Evolutionary conservation across 23 red algal species (phyloP).

Genomic region (Gracilaria vermiculophylla): DNA sequence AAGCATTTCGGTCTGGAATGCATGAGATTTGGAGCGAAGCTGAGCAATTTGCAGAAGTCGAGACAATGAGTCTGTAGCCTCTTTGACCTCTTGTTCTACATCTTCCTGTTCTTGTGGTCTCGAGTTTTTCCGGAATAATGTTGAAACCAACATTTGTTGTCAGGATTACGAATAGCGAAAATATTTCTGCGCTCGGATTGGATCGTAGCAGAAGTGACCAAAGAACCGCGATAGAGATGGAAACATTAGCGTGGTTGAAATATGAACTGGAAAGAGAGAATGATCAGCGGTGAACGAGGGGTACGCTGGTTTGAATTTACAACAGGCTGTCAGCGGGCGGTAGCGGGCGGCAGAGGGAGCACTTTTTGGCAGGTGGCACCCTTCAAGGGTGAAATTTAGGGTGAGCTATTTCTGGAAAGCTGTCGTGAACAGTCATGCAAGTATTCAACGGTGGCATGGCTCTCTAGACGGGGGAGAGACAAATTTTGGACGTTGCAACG

Average conservation of each 20-base stretch:
- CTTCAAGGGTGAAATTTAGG: background rate
- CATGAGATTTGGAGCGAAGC: background rate
- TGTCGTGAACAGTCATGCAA: background rate
- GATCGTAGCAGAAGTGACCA: no score
- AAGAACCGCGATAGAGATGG: no score
- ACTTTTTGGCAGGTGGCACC: background rate
- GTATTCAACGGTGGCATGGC: no score
- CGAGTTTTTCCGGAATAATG: constrained; percentile 9
- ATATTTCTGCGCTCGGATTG: no score
- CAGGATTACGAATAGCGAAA: no score
- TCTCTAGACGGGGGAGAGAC: no score
- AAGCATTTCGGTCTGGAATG: background rate
- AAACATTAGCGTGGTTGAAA: background rate
- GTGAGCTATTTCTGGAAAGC: constrained; percentile 1
- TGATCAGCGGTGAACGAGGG: background rate
- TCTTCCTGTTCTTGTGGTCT: background rate
- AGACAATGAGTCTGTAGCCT: background rate
- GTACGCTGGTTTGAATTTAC: background rate
- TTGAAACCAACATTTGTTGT: background rate
- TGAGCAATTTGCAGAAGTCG: background rate
- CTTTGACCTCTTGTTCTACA: background rate
- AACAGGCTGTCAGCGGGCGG: background rate
- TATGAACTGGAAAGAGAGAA: background rate
- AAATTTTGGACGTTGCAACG: no score
- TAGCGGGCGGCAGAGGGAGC: background rate